Percentiles rank a stretch among this genome's conserved stretches.
Evolutionary conservation across 2,329 filamentous ascomycete genomes (phyloP).

Genomic region (Fusarium napiforme): DNA sequence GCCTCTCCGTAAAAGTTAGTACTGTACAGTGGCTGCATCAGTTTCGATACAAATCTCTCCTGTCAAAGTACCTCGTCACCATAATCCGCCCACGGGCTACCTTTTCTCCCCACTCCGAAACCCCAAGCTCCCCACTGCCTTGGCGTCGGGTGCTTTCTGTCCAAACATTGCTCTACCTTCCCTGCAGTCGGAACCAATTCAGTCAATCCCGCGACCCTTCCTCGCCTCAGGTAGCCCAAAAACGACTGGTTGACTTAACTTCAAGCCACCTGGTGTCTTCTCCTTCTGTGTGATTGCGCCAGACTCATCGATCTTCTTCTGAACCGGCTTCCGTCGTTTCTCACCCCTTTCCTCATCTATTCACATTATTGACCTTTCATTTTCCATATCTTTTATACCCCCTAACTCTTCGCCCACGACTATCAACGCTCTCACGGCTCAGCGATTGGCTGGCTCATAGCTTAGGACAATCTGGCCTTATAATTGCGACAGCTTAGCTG

Average conservation of each 20-base stretch:
- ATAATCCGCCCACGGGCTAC: constrained; percentile 20
- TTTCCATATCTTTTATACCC: background rate
- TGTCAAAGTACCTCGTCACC: constrained; percentile 22
- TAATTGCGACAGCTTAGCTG: constrained; percentile 41
- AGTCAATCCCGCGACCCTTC: constrained; percentile 43
- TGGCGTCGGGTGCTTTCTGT: constrained; percentile 32
- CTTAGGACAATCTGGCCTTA: constrained; percentile 50
- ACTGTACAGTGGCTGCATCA: constrained; percentile 11
- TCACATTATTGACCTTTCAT: constrained; percentile 18
- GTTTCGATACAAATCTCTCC: constrained; percentile 19
- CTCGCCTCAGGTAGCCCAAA: constrained; percentile 45
- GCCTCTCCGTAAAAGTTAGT: constrained; percentile 10
- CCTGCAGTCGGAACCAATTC: constrained; percentile 42
- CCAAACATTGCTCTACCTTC: constrained; percentile 40
- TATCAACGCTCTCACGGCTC: constrained; percentile 27
- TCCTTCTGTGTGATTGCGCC: constrained; percentile 44
- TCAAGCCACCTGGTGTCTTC: constrained; percentile 51
- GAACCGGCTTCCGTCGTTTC: constrained; percentile 26
- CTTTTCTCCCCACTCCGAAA: constrained; percentile 16
- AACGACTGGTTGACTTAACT: constrained; percentile 41
- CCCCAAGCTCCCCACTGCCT: constrained; percentile 18
- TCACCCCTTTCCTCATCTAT: constrained; percentile 33
- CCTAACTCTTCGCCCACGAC: constrained; percentile 3
- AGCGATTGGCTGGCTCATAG: constrained; percentile 30
- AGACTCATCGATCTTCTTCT: constrained; percentile 34